These are phyloP conservation scores for Cryptococcus floricola DNA, from an alignment of 1,284 basidiomycete genomes.

Conservation along the genomic window DNA sequence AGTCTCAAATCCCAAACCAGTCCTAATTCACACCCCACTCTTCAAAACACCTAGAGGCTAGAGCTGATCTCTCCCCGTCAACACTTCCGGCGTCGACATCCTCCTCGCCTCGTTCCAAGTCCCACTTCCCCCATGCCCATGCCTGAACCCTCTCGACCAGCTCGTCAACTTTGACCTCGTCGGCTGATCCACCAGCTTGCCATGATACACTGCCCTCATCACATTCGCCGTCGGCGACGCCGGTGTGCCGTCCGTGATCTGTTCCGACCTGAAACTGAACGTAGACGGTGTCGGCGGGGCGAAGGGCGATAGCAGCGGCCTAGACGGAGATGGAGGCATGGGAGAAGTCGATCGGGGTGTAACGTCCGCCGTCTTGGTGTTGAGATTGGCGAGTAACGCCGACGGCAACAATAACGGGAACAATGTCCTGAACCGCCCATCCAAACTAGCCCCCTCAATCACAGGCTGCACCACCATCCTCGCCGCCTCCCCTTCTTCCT, in stretches of 20 bases:
- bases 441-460: slow-evolving; percentile 27
- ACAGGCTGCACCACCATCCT: slow-evolving; percentile 25
- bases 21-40: too few species aligned
- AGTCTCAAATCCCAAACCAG: too few species aligned
- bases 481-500: slow-evolving; percentile 1
- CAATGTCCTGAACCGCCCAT: slow-evolving; percentile 46
- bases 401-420: slow-evolving; percentile 48
- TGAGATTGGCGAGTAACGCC: slow-evolving; percentile 22
- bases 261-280: background rate
- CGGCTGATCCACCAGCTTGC: slow-evolving; percentile 22
- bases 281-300: slow-evolving; percentile 8
- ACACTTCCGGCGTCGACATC: slow-evolving; percentile 15
- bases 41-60: too few species aligned
- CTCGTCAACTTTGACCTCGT: slow-evolving; percentile 7
- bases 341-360: background rate
- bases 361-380: slow-evolving; percentile 9
- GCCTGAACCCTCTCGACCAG: slow-evolving; percentile 9
- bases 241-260: background rate
- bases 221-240: slow-evolving; percentile 23
- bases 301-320: background rate
- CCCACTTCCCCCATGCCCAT: background rate
- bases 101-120: slow-evolving; percentile 15
- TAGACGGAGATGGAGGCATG: background rate
- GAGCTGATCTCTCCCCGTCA: background rate
- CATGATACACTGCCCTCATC: slow-evolving; percentile 34